Evolutionary conservation across 805 yeast genomes (phyloP).

Genomic region (Suhomyces sp.): DNA sequence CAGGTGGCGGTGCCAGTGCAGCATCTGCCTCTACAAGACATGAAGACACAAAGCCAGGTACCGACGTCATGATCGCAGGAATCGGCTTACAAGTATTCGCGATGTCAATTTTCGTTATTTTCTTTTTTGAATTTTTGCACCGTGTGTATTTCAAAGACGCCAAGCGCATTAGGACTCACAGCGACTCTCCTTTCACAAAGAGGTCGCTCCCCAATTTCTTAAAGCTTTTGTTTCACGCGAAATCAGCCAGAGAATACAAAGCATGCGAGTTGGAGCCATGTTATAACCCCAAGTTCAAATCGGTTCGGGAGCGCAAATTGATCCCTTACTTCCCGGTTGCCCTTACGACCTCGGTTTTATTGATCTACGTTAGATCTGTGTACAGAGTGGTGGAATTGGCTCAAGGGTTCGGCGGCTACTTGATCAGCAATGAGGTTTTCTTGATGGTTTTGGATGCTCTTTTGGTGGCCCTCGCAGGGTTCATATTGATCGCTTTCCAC

Average conservation of each 20-base stretch:
- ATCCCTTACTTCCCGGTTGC: constrained; percentile 34
- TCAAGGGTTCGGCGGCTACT: constrained; percentile 37
- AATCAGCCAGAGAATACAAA: constrained; percentile 21
- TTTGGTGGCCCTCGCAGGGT: constrained; percentile 36
- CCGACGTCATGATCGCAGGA: constrained; percentile 38
- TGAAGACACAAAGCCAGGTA: constrained; percentile 28
- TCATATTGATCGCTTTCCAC: constrained; percentile 37
- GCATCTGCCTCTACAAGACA: constrained; percentile 23
- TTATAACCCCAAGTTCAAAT: constrained; percentile 26
- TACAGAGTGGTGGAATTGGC: constrained; percentile 42
- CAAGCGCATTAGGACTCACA: constrained; percentile 6
- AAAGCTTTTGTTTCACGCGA: constrained; percentile 25
- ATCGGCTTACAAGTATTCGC: constrained; percentile 36
- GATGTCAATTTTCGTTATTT: constrained; percentile 34
- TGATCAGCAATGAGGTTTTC: constrained; percentile 34
- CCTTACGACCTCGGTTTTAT: constrained; percentile 28
- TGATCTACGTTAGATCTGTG: constrained; percentile 30
- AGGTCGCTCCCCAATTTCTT: constrained; percentile 24
- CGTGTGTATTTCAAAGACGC: constrained; percentile 30
- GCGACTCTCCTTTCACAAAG: constrained; percentile 14
- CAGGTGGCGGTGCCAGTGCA: constrained; percentile 39
- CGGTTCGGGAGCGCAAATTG: constrained; percentile 24
- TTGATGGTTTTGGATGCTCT: constrained; percentile 38
- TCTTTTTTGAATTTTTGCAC: constrained; percentile 36
- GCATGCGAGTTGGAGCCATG: constrained; percentile 22